Percentiles rank a stretch among this genome's conserved stretches.
Evolutionary conservation across 257 asterid species (phyloP).

Genomic region (Paulownia fortunei): DNA sequence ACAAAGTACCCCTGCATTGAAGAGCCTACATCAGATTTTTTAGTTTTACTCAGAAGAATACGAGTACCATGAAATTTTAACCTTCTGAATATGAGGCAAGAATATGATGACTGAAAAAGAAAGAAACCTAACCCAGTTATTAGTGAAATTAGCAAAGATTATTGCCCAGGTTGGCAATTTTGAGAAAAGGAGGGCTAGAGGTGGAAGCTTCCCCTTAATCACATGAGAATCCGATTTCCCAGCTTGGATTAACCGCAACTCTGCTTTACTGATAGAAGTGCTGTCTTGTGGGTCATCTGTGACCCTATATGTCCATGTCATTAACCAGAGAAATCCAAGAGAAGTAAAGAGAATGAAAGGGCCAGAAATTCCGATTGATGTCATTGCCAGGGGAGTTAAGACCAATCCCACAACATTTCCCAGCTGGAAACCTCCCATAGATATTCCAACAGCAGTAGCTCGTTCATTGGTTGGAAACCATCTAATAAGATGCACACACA

Average conservation of each 20-base stretch:
- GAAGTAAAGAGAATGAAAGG: slow-evolving; percentile 85
- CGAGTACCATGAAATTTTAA: neutral
- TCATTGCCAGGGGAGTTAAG: slow-evolving; percentile 71
- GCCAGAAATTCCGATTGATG: slow-evolving; percentile 75
- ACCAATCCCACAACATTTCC: slow-evolving; percentile 94
- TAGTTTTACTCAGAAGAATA: neutral
- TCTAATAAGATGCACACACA: slow-evolving; percentile 37
- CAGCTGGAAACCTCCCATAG: slow-evolving; percentile 97
- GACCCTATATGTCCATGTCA: slow-evolving; percentile 64
- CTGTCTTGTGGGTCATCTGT: slow-evolving; percentile 80
- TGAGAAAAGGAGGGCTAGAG: slow-evolving; percentile 66
- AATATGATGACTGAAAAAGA: too few relatives aligned
- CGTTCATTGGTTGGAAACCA: slow-evolving; percentile 93
- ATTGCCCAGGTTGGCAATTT: slow-evolving; percentile 95
- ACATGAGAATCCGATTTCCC: slow-evolving; percentile 65
- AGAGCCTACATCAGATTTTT: neutral
- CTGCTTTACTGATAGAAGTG: slow-evolving; percentile 59
- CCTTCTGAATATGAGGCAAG: too few relatives aligned
- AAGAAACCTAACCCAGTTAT: slow-evolving; percentile 71
- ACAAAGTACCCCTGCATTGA: slow-evolving; percentile 93
- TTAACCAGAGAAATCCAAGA: slow-evolving; percentile 86
- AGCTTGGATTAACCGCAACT: slow-evolving; percentile 78
- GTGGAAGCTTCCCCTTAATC: slow-evolving; percentile 64
- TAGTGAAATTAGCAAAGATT: slow-evolving; percentile 79
- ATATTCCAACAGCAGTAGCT: slow-evolving; percentile 93